Percentiles rank a stretch among this genome's conserved stretches.
These are phyloP conservation scores for Tirmania nivea DNA, from an alignment of 495 filamentous ascomycete genomes.

Conservation along the genomic window DNA sequence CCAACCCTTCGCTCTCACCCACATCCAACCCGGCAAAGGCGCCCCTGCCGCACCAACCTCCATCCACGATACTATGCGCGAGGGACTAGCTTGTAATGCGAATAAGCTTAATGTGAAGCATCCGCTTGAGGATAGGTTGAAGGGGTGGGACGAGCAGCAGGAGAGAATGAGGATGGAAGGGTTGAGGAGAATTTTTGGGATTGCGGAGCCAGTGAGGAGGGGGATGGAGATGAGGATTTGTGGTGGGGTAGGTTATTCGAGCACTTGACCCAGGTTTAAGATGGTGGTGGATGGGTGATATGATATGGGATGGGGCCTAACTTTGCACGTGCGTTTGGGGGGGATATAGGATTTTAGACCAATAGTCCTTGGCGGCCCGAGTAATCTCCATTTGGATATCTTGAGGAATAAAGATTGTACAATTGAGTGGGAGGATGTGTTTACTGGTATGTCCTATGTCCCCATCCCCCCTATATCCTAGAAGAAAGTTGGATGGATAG, in stretches of 20 bases:
- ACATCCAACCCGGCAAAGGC: constrained; percentile 26
- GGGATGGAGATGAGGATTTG: constrained; percentile 87
- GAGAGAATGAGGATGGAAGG: constrained; percentile 68
- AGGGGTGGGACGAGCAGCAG: constrained; percentile 65
- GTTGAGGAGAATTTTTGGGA: constrained; percentile 65
- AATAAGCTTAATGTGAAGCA: constrained; percentile 31
- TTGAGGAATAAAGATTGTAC: constrained; percentile 52
- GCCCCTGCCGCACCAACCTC: constrained; percentile 69
- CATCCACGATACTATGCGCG: constrained; percentile 74
- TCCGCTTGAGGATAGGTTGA: constrained; percentile 76
- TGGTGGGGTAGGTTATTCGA: constrained; percentile 22
- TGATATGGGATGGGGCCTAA: constrained; percentile 24
- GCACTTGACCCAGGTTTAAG: background rate
- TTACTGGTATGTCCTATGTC: constrained; percentile 27
- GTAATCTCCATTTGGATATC: constrained; percentile 42
- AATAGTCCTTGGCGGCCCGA: constrained; percentile 21
- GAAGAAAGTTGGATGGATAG: constrained; percentile 1
- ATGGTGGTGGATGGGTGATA: constrained; percentile 27
- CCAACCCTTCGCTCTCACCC: constrained; percentile 37
- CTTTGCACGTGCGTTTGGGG: constrained; percentile 31
- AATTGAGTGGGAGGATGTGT: constrained; percentile 84
- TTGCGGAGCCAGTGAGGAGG: constrained; percentile 81
- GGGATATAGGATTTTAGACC: constrained; percentile 15
- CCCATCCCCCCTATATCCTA: background rate
- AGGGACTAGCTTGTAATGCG: constrained; percentile 35